Evolutionary conservation across 2,329 filamentous ascomycete genomes (phyloP).

Genomic region (Tolypocladium pustulatum): DNA sequence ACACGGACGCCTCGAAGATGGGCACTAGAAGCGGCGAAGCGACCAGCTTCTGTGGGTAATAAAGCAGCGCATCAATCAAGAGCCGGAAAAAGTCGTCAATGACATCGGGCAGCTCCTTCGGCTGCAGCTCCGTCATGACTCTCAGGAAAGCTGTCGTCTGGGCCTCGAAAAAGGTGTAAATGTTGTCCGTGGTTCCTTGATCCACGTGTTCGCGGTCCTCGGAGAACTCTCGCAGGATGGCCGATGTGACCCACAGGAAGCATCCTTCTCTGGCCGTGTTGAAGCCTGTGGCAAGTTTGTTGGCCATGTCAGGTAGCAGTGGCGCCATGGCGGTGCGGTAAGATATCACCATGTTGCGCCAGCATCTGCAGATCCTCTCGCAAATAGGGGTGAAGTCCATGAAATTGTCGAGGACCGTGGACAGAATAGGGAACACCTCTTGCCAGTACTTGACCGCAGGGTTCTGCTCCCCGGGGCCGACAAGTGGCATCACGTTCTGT

Average conservation of each 20-base stretch:
- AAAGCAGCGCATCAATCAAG: constrained; percentile 81
- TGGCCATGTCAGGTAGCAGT: constrained; percentile 73
- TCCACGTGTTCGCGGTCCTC: constrained; percentile 81
- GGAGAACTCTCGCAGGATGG: constrained; percentile 90
- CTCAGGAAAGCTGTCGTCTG: constrained; percentile 85
- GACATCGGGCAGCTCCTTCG: constrained; percentile 64
- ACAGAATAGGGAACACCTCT: constrained; percentile 81
- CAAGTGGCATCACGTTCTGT: constrained; percentile 64
- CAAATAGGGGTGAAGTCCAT: constrained; percentile 78
- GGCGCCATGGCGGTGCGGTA: constrained; percentile 85
- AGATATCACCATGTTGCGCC: constrained; percentile 93
- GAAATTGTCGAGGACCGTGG: constrained; percentile 81
- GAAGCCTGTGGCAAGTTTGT: constrained; percentile 81
- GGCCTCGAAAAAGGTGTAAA: constrained; percentile 90
- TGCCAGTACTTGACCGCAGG: constrained; percentile 94
- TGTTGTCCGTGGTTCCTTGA: constrained; percentile 68
- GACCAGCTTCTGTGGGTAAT: constrained; percentile 79
- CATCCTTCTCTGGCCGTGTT: constrained; percentile 80
- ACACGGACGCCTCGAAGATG: constrained; percentile 79
- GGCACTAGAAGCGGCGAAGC: constrained; percentile 68
- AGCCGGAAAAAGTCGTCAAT: constrained; percentile 97
- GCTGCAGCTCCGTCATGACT: constrained; percentile 74
- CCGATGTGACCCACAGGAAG: constrained; percentile 96
- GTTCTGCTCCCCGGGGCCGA: constrained; percentile 63
- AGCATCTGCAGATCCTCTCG: constrained; percentile 88